Evolutionary conservation across 2,329 filamentous ascomycete species (phyloP), one percentile per base, ranked within the genome.

Genomic region (Fusarium sp.): DNA sequence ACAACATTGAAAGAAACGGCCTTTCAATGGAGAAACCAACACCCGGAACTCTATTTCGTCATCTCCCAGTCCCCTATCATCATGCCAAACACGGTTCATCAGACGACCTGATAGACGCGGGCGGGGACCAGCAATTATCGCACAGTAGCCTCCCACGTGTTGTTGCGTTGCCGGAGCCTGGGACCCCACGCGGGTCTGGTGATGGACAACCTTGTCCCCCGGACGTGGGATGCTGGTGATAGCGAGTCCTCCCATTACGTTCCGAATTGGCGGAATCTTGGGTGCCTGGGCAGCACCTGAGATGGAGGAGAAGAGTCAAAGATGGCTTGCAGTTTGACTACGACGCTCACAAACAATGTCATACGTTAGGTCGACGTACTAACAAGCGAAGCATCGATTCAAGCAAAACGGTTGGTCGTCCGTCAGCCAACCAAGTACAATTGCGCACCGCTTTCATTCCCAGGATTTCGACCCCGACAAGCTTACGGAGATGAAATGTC

Each of bases 171-270:
- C 52, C 52, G n/a, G 39, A 41, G 39, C 9, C 39, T 20, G 39
- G 62, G 66, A 74, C 74, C 75, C 75, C 75, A 74, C 69, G 71
- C 45, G 63, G 29, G 37, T 58, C 60, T 68, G 65, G 50, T 22
- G 59, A 77, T 76, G 61, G 39, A 10, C 65, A 56, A 66, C 57
- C 69, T 59, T 71, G 54, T 69, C 16, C 20, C 54, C 43, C 57
- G 11, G 52, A 37, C 64, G 76, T 73, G 75, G 75, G 76, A 77
- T 76, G 69, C 48, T 67, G 37, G 50, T 48, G 45, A 64, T 45
- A 60, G 31, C 29, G 41, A 59, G 57, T 18, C 22, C 57, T 52
- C 54, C 39, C 29, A 67, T 71, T 74, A 72, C 64, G 69, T 76
- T 74, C 73, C 59, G 41, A 74, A 63, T 63, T 41, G 29, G 27